Evolutionary conservation across 257 asterid genomes (phyloP), one percentile per base, ranked within the genome.

Genomic region (Capsicum chinense): DNA sequence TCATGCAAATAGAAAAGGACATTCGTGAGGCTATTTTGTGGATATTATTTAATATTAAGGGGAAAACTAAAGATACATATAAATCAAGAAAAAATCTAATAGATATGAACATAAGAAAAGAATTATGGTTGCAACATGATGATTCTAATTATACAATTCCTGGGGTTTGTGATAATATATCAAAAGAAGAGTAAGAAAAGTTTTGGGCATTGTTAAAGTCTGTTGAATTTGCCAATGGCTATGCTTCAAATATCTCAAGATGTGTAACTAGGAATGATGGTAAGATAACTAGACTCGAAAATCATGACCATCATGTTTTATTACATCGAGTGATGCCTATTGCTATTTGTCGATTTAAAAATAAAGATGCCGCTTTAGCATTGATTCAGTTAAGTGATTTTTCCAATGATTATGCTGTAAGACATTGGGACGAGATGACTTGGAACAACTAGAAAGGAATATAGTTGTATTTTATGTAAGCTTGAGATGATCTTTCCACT

Each of bases 1-100:
- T 78, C 5, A 86, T 83, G 84, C 82, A 83, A 19, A 56, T 86
- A 2, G 78, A 37, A 26, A 86, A 83, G 26, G 66, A 48, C 14
- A 19, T 62, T 11, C 26, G 9, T 26, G 50, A 62, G 15, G 9
- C 16, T 50, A 33, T 33, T 3, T 7, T 54, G 1, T 59, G 79
- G 5, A 84, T 78, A 9, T 10, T 87, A 47, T 13, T 87, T 5
- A 35, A 44, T 33, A 81, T 87, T 7, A 78, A 74, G 1, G 82
- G 86, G 0, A 84, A 84, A 67, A 26, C 64, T 11, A 84, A 82
- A 19, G 84, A 81, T 9, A 80, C 16, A 17, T 52, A 56, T 58
- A 21, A 68, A 21, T 39, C 50, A 7, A 26, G 83, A 5, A 58
- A 57, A 48, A 86, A 87, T 87, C 33, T 82, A 10, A 79, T 21